Conservation (phyloP, 495 filamentous ascomycete species). For the Neurospora africana region DNA sequence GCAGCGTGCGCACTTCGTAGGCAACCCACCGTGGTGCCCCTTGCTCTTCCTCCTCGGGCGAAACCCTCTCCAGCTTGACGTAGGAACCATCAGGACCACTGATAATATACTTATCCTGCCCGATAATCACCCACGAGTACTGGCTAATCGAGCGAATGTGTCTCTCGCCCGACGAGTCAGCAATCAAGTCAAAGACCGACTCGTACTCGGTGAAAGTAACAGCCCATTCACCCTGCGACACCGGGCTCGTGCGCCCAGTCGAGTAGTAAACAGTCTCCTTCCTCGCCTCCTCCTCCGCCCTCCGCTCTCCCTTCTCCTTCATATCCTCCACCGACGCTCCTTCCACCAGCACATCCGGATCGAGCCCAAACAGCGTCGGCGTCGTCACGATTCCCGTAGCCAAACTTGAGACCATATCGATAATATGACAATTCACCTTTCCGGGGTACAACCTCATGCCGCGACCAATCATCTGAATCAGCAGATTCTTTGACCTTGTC, state of each 20-base stretch:
- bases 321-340: slow-evolving; percentile 48
- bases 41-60: slow-evolving; percentile 6
- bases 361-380: slow-evolving; percentile 87
- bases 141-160: slow-evolving; percentile 67
- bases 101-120: slow-evolving; percentile 54
- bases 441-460: slow-evolving; percentile 72
- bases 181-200: slow-evolving; percentile 74
- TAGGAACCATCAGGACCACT: slow-evolving; percentile 43
- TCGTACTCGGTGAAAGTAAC: slow-evolving; percentile 82
- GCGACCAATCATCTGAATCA: slow-evolving; percentile 96
- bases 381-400: slow-evolving; percentile 75
- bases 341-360: slow-evolving; percentile 71
- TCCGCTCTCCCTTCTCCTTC: slow-evolving; percentile 37
- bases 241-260: slow-evolving; percentile 5
- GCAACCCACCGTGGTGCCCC: slow-evolving; percentile 15
- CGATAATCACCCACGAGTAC: slow-evolving; percentile 71
- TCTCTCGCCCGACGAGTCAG: slow-evolving; percentile 64
- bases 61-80: slow-evolving; percentile 49
- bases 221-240: slow-evolving; percentile 7
- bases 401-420: slow-evolving; percentile 88
- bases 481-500: slow-evolving; percentile 77
- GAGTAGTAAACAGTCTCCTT: slow-evolving; percentile 7
- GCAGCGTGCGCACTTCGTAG: slow-evolving; percentile 29
- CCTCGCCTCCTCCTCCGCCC: slow-evolving; percentile 25
- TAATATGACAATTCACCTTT: slow-evolving; percentile 86